Percentiles rank a stretch among this genome's conserved stretches.
Evolutionary conservation across 2,329 filamentous ascomycete genomes (phyloP).

Genomic region (Cytospora leucostoma): DNA sequence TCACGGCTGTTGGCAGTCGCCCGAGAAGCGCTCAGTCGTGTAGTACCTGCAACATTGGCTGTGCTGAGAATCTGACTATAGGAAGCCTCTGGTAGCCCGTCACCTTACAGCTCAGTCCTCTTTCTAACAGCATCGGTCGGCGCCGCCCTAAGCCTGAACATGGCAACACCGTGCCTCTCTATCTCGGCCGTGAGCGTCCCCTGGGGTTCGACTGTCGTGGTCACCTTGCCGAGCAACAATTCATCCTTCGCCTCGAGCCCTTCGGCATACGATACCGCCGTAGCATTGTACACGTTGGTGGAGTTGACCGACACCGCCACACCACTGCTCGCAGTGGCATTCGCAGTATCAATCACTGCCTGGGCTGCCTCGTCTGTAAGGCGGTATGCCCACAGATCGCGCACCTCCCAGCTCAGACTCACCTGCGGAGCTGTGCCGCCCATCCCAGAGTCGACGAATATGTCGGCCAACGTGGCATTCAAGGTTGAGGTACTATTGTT

Average conservation of each 20-base stretch:
- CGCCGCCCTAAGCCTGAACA: conserved; percentile 48
- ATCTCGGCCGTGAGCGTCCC: conserved; percentile 48
- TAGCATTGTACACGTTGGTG: conserved; percentile 47
- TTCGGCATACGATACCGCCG: conserved; percentile 49
- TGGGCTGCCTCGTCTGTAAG: conserved; percentile 49
- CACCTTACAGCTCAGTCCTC: conserved; percentile 45
- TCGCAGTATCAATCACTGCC: conserved; percentile 45
- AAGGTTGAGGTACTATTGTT: conserved; percentile 45
- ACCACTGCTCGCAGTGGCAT: conserved; percentile 35
- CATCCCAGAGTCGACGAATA: conserved; percentile 51
- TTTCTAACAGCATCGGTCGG: conserved; percentile 36
- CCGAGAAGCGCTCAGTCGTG: not conserved
- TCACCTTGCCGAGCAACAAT: conserved; percentile 50
- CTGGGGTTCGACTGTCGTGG: conserved; percentile 40
- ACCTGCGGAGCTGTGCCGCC: conserved; percentile 45
- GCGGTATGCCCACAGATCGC: conserved; percentile 57
- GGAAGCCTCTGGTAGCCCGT: not conserved
- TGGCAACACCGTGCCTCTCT: conserved; percentile 50
- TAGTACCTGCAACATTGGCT: not conserved
- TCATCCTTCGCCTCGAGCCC: conserved; percentile 45
- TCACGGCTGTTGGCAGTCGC: not conserved
- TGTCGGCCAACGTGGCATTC: conserved; percentile 53
- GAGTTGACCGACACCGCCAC: conserved; percentile 28
- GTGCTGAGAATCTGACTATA: not conserved
- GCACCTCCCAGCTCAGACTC: conserved; percentile 51